Evolutionary conservation across 2,329 filamentous ascomycete species (phyloP), one percentile per base, ranked within the genome.

Genomic region (Aspergillus quadricinctus): DNA sequence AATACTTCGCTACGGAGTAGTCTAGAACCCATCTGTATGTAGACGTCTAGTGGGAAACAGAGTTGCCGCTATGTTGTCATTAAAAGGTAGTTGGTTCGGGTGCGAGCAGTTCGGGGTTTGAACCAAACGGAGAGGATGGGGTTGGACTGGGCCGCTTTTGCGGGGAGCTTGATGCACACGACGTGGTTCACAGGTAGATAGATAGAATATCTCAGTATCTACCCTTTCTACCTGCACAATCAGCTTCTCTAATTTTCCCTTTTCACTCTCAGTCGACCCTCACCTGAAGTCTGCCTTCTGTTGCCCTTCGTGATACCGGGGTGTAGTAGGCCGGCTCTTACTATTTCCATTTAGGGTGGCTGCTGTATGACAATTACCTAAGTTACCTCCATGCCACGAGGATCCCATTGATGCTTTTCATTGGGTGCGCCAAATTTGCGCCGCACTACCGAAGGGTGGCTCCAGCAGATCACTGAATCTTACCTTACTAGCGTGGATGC

Each of bases 381-480:
- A 14, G 48, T 40, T 45, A 23, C 23, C 52, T 45, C 19, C 23
- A 50, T 56, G 54, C 60, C 60, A 64, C 53, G n/a, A 23, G 27
- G 19, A 21, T 19, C n/a, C 52, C 23, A 62, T 63, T 64, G 60
- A 59, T 17, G 7, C 37, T 17, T 23, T 25, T 27, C 46, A 56
- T 51, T 60, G 54, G 58, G 9, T 35, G 48, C 57, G 55, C 43
- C 59, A 43, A 56, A 50, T 56, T 62, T 54, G 57, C 62, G 48
- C 48, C 17, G 4, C 28, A 35, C 43, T 55, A 43, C n/a, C 6
- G 17, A 2, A 37, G n/a, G 57, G 23, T 56, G 53, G 53, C 40
- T 49, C 50, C 25, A 57, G 60, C 51, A 59, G 58, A 63, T 61
- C 59, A 58, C 53, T 51, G 50, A 48, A 25, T 48, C 49, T n/a